Evolutionary conservation across 2,329 filamentous ascomycete genomes (phyloP).

Genomic region (Penicillium sp.): DNA sequence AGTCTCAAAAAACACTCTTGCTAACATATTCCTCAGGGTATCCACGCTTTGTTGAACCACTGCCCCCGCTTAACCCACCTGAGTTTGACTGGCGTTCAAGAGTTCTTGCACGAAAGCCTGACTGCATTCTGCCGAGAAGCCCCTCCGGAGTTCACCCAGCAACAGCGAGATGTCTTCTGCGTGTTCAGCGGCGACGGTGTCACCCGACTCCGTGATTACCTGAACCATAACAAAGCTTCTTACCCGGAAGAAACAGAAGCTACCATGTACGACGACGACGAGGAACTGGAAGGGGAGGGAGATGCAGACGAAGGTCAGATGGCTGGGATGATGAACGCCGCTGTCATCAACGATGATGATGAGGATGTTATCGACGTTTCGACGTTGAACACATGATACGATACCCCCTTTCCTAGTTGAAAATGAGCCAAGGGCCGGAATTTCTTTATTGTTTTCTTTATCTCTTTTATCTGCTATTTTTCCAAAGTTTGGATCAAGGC

Average conservation of each 20-base stretch:
- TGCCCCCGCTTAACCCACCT: conserved; percentile 92
- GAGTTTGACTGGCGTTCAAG: conserved; percentile 88
- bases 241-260: conserved; percentile 37
- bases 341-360: conserved; percentile 44
- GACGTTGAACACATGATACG: conserved; percentile 36
- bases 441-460: conserved; percentile 8
- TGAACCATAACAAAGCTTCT: conserved; percentile 57
- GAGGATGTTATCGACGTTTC: conserved; percentile 43
- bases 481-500: conserved; percentile 14
- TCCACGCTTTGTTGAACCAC: conserved; percentile 82
- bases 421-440: conserved; percentile 10
- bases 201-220: conserved; percentile 70
- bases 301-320: conserved; percentile 40
- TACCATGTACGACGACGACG: conserved; percentile 48
- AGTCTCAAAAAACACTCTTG: neutral
- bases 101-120: conserved; percentile 83
- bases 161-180: conserved; percentile 94
- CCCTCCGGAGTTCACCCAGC: conserved; percentile 87
- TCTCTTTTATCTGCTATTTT: conserved; percentile 9
- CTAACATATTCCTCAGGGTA: conserved; percentile 62
- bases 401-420: conserved; percentile 31
- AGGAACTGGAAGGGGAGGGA: conserved; percentile 41
- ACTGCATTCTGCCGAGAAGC: conserved; percentile 83
- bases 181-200: conserved; percentile 94
- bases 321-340: conserved; percentile 44